Conservation (phyloP, 306 rosid species). For the Inga leiocalycina region DNA sequence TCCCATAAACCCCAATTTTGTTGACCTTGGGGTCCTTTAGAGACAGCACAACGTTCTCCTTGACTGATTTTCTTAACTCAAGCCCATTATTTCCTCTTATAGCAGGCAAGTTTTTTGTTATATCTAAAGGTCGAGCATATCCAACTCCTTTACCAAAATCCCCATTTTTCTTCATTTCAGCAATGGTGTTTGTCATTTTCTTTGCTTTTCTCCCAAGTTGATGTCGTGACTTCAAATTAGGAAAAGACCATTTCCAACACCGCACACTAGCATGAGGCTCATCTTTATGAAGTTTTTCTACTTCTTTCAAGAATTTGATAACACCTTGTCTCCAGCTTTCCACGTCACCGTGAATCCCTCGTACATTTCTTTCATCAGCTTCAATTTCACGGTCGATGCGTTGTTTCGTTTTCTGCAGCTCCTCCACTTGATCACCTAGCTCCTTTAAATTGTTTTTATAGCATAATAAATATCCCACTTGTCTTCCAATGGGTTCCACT, state of each 20-base stretch:
- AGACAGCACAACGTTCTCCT: not conserved
- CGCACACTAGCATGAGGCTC: not conserved
- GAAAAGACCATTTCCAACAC: slow-evolving; percentile 17
- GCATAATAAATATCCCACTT: too few relatives aligned
- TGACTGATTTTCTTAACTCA: not conserved
- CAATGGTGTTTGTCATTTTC: not conserved
- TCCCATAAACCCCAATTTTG: slow-evolving; percentile 5
- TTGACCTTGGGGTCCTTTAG: not conserved
- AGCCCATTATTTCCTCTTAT: not conserved
- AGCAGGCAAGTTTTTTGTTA: not conserved
- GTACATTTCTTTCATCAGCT: too few relatives aligned
- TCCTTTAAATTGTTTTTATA: too few relatives aligned
- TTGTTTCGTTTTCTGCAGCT: too few relatives aligned
- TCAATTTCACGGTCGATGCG: too few relatives aligned
- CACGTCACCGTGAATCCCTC: too few relatives aligned
- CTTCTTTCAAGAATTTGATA: too few relatives aligned
- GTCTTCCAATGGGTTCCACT: too few relatives aligned
- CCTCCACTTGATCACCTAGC: too few relatives aligned
- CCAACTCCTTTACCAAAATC: not conserved
- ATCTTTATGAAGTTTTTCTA: too few relatives aligned
- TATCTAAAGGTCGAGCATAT: not conserved
- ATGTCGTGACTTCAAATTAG: not conserved
- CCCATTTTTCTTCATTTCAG: not conserved
- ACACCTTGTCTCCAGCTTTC: too few relatives aligned
- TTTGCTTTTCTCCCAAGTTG: slow-evolving; percentile 21